phyloP scores from a whole-genome alignment of 805 yeast genomes.

The Kuraishia capsulata region DNA sequence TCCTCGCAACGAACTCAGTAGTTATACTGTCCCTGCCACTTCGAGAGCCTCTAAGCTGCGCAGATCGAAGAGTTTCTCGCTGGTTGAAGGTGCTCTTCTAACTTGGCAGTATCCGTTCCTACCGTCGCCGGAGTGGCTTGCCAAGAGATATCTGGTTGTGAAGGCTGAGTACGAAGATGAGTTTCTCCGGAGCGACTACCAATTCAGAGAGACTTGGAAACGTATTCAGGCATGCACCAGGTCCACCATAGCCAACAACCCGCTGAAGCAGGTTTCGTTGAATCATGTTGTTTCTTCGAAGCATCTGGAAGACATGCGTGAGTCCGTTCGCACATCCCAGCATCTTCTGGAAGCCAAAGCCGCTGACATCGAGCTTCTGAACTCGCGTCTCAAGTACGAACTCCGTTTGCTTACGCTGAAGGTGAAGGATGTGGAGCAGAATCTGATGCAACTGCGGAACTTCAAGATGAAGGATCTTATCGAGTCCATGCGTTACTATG shows the following conservation, averaged over 20 bases:
- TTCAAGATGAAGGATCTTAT: constrained; percentile 34
- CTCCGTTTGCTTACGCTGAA: constrained; percentile 47
- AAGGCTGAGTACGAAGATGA: constrained; percentile 10
- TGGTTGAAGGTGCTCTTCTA: constrained; percentile 15
- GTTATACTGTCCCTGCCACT: background rate
- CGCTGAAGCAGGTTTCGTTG: constrained; percentile 14
- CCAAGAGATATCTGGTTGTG: constrained; percentile 14
- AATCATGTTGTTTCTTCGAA: background rate
- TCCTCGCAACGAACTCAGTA: background rate
- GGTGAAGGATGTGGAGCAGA: constrained; percentile 59
- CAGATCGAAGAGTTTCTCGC: constrained; percentile 28
- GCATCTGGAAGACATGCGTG: constrained; percentile 9
- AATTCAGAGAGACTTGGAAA: constrained; percentile 9
- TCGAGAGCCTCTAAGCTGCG: constrained; percentile 7
- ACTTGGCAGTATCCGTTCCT: constrained; percentile 9
- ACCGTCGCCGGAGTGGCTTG: constrained; percentile 16
- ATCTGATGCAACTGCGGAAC: constrained; percentile 24
- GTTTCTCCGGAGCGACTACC: constrained; percentile 10
- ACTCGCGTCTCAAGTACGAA: constrained; percentile 60
- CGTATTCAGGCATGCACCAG: constrained; percentile 11
- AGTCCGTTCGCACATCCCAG: constrained; percentile 8
- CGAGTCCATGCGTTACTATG: constrained; percentile 24
- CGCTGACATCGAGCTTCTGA: constrained; percentile 42
- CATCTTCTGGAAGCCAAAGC: constrained; percentile 28
- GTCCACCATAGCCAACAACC: constrained; percentile 12